These are phyloP conservation scores for Tetrahymena malaccensis DNA, from an alignment of 73 alveolate genomes.

Conservation along the genomic window DNA sequence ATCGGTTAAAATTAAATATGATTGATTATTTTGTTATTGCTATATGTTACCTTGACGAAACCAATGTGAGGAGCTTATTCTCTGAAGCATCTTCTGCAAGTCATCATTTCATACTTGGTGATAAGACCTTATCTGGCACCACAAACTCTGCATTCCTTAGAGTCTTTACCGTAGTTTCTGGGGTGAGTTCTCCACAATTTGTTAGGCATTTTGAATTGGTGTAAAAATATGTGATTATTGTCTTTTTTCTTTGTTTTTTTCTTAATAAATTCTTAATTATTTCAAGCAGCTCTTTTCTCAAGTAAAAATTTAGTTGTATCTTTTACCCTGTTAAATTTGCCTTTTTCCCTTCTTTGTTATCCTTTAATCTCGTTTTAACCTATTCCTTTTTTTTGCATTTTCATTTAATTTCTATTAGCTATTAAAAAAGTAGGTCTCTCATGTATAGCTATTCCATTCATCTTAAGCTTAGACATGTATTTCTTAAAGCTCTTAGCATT, in stretches of 20 bases:
- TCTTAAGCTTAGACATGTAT: not conserved
- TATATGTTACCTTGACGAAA: constrained; percentile 59
- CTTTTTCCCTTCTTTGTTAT: not conserved
- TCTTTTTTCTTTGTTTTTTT: not conserved
- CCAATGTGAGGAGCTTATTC: constrained; percentile 82
- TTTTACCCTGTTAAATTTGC: not conserved
- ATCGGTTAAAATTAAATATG: not conserved
- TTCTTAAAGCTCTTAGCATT: not conserved
- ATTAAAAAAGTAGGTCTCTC: not conserved
- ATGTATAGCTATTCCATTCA: not conserved
- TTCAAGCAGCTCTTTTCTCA: not conserved
- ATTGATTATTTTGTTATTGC: not conserved
- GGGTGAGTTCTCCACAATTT: constrained; percentile 87
- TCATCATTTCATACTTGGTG: constrained; percentile 83
- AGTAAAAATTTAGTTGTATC: not conserved
- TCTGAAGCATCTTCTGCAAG: constrained; percentile 95
- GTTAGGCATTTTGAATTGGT: constrained; percentile 59
- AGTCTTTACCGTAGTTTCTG: constrained; percentile 91
- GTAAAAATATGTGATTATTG: not conserved
- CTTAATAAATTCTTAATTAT: not conserved
- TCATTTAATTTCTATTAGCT: not conserved
- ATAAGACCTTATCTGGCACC: constrained; percentile 85
- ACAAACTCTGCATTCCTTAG: constrained; percentile 88
- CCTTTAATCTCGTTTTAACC: not conserved
- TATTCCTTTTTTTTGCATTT: not conserved